phyloP scores from a whole-genome alignment of 805 yeast genomes.

The Danielozyma ontarioensis region DNA sequence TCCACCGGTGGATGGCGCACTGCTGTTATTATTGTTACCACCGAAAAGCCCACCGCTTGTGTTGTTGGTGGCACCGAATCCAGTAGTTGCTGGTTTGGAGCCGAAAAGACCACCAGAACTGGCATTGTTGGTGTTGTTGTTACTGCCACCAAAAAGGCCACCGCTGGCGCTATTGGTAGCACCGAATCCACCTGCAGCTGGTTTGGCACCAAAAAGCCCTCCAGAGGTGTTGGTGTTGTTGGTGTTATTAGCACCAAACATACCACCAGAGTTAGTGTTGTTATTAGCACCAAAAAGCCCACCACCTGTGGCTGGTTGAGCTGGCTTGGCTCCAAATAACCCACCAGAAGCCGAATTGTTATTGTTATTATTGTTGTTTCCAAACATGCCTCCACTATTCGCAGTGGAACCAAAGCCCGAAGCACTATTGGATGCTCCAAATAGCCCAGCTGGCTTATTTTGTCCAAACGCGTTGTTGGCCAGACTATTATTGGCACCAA shows the following conservation, averaged over 20 bases:
- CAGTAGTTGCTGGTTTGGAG: constrained; percentile 17
- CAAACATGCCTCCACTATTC: constrained; percentile 15
- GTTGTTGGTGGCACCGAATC: constrained; percentile 28
- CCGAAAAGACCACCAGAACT: constrained; percentile 39
- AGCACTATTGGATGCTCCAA: constrained; percentile 11
- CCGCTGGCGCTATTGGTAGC: constrained; percentile 14
- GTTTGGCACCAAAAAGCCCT: constrained; percentile 40
- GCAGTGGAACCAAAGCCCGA: constrained; percentile 4
- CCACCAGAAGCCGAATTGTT: constrained; percentile 29
- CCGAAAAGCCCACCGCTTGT: constrained; percentile 14
- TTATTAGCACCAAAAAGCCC: constrained; percentile 44
- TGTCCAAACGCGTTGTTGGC: constrained; percentile 9
- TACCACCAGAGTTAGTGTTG: constrained; percentile 53
- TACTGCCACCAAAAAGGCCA: constrained; percentile 25
- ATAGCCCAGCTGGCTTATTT: constrained; percentile 5
- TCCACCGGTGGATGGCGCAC: constrained; percentile 6
- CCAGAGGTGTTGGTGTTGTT: constrained; percentile 16
- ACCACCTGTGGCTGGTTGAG: constrained; percentile 21
- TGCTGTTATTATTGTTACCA: constrained; percentile 10
- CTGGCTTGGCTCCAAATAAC: constrained; percentile 18
- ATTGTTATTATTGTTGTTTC: constrained; percentile 12
- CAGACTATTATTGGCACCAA: constrained; percentile 12
- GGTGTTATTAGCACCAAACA: constrained; percentile 47
- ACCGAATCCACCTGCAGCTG: constrained; percentile 34
- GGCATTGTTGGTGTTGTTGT: constrained; percentile 16